These are phyloP conservation scores for Sclerotinia nivalis DNA, from an alignment of 2,329 filamentous ascomycete species.

Conservation along the genomic window DNA sequence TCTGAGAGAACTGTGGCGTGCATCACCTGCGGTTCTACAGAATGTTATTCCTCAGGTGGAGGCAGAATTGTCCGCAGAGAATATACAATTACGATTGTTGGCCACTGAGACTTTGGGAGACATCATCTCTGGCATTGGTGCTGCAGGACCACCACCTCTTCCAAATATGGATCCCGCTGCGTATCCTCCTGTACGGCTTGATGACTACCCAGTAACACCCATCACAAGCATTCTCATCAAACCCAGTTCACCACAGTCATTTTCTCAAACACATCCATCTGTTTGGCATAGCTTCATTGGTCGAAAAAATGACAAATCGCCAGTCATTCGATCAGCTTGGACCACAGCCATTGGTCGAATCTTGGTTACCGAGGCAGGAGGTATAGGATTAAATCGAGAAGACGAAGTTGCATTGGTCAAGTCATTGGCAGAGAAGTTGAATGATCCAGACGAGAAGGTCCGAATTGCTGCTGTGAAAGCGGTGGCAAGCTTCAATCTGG, in stretches of 20 bases:
- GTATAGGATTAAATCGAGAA: constrained; percentile 79
- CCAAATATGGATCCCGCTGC: constrained; percentile 75
- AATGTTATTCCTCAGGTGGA: constrained; percentile 95
- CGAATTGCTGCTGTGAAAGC: constrained; percentile 85
- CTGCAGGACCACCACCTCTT: constrained; percentile 77
- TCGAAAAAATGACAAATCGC: constrained; percentile 82
- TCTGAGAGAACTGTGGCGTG: constrained; percentile 90
- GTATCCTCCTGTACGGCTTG: constrained; percentile 74
- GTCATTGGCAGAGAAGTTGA: constrained; percentile 75
- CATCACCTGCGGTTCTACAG: constrained; percentile 81
- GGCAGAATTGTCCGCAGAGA: constrained; percentile 87
- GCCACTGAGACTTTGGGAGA: constrained; percentile 94
- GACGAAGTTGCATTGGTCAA: constrained; percentile 77
- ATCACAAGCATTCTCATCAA: constrained; percentile 69
- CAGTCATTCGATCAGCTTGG: constrained; percentile 82
- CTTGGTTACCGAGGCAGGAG: constrained; percentile 85
- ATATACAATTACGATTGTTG: constrained; percentile 78
- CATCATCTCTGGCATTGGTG: constrained; percentile 90
- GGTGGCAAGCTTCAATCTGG: constrained; percentile 77
- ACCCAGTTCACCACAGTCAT: constrained; percentile 85
- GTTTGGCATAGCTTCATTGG: constrained; percentile 85
- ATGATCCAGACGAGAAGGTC: constrained; percentile 88
- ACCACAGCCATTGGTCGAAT: constrained; percentile 82
- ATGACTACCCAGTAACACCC: constrained; percentile 56
- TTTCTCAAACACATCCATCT: constrained; percentile 75